Conservation (phyloP, 2,329 filamentous ascomycete genomes). For the Myrmaecium sp. region DNA sequence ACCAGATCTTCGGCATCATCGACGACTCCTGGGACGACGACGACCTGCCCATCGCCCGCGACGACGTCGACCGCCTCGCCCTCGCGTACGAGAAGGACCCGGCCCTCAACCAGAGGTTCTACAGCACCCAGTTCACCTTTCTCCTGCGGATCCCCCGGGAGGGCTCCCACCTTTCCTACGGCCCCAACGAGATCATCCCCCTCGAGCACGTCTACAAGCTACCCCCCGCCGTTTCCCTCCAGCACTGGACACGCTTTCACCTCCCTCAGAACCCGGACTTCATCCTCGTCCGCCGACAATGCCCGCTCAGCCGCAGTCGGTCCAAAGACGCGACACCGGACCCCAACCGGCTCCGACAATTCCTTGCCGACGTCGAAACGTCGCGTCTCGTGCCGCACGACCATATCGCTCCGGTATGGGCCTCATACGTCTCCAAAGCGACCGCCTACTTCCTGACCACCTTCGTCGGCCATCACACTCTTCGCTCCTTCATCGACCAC, state of each 20-base stretch:
- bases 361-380: slow-evolving; percentile 42
- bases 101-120: slow-evolving; percentile 51
- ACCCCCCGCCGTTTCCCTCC: slow-evolving; percentile 28
- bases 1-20: slow-evolving; percentile 58
- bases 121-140: slow-evolving; percentile 53
- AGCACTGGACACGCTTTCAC: slow-evolving; percentile 42
- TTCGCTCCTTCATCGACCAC: slow-evolving; percentile 50
- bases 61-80: slow-evolving; percentile 46
- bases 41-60: slow-evolving; percentile 51
- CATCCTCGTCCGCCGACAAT: slow-evolving; percentile 40
- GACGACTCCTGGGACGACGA: slow-evolving; percentile 64
- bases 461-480: slow-evolving; percentile 47
- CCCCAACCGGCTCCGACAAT: slow-evolving; percentile 38
- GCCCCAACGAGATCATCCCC: slow-evolving; percentile 51
- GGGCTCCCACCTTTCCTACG: slow-evolving; percentile 46
- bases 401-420: slow-evolving; percentile 55
- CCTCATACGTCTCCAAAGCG: slow-evolving; percentile 49
- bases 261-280: slow-evolving; percentile 44
- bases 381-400: slow-evolving; percentile 45
- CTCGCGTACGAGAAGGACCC: slow-evolving; percentile 44
- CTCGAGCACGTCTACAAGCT: slow-evolving; percentile 48
- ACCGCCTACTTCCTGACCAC: slow-evolving; percentile 49
- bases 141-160: slow-evolving; percentile 46
- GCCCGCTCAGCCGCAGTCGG: too few relatives aligned
- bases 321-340: slow-evolving; percentile 28